phyloP scores from a whole-genome alignment of 2,329 filamentous ascomycete species.

The Byssochlamys sp. region DNA sequence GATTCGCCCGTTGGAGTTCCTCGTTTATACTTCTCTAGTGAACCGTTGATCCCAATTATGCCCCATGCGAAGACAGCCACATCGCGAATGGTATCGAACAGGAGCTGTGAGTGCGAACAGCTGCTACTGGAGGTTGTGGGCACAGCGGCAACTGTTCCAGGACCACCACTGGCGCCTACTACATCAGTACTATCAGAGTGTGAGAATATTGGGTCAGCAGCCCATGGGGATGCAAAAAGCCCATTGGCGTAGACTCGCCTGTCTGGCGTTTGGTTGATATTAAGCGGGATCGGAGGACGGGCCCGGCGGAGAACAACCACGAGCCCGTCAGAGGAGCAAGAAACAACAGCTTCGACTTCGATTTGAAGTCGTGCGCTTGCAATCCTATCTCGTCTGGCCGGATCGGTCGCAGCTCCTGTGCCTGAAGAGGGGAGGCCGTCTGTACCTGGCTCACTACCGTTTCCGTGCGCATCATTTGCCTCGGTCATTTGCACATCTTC shows the following conservation, averaged over 20 bases:
- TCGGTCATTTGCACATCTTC: constrained; percentile 27
- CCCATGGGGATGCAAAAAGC: constrained; percentile 74
- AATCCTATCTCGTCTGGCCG: constrained; percentile 35
- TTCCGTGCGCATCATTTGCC: background rate
- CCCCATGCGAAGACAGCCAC: constrained; percentile 85
- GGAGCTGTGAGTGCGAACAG: constrained; percentile 47
- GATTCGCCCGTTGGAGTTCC: constrained; percentile 57
- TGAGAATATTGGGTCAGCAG: constrained; percentile 50
- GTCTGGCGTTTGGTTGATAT: constrained; percentile 28
- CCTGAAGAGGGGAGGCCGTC: background rate
- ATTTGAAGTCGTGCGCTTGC: constrained; percentile 33
- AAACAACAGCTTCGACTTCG: constrained; percentile 81
- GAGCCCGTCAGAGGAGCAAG: constrained; percentile 77
- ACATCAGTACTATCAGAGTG: constrained; percentile 9
- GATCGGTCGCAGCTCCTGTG: constrained; percentile 29
- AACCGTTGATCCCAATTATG: constrained; percentile 68
- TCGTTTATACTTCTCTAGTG: constrained; percentile 53
- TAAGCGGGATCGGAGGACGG: constrained; percentile 54
- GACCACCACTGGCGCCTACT: constrained; percentile 24
- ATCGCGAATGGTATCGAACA: constrained; percentile 73
- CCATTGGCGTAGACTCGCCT: constrained; percentile 48
- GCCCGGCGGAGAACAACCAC: constrained; percentile 71
- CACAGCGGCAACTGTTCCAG: constrained; percentile 30
- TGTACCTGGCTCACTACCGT: background rate
- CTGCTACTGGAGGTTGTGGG: constrained; percentile 35